Percentiles rank a stretch among this genome's conserved stretches.
These are phyloP conservation scores for Dipsacomyces acuminosporus DNA, from an alignment of 371 early-diverging fungal genomes.

Conservation along the genomic window DNA sequence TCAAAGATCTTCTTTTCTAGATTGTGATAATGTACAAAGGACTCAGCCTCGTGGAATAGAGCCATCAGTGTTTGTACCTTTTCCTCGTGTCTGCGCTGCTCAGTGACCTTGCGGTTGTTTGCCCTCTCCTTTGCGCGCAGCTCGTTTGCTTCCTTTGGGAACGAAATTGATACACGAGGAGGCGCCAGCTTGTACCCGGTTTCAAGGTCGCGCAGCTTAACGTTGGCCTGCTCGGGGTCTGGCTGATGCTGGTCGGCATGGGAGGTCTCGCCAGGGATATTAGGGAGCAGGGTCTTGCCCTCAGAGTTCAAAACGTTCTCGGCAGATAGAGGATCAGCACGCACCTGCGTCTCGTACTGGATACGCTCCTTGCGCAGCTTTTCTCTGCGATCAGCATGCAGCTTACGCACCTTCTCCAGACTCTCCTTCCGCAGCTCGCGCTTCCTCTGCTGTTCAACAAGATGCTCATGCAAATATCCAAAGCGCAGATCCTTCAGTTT, in stretches of 20 bases:
- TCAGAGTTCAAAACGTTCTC: conserved; percentile 47
- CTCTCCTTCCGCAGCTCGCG: conserved; percentile 9
- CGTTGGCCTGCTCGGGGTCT: neutral
- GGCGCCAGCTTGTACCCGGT: conserved; percentile 31
- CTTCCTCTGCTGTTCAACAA: conserved; percentile 17
- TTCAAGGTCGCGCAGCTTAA: neutral
- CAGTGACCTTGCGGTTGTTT: conserved; percentile 18
- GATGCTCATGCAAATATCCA: conserved; percentile 23
- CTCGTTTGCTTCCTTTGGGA: conserved; percentile 40
- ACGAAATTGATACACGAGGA: conserved; percentile 35
- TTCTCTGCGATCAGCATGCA: conserved; percentile 12
- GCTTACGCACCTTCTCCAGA: neutral
- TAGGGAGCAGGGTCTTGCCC: conserved; percentile 34
- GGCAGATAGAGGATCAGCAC: conserved; percentile 39
- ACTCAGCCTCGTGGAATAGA: conserved; percentile 40
- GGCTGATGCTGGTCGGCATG: neutral
- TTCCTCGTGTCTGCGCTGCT: conserved; percentile 21
- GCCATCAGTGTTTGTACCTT: conserved; percentile 41
- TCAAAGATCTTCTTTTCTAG: conserved; percentile 31
- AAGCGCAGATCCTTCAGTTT: conserved; percentile 32
- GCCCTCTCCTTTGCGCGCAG: conserved; percentile 22
- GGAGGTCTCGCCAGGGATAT: conserved; percentile 1
- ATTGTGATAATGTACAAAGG: conserved; percentile 45
- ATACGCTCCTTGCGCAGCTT: conserved; percentile 19
- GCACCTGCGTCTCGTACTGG: conserved; percentile 32